Base-by-base conservation (phyloP, 2,329 filamentous ascomycete species). In the Reticulascus tulasneorum region DNA sequence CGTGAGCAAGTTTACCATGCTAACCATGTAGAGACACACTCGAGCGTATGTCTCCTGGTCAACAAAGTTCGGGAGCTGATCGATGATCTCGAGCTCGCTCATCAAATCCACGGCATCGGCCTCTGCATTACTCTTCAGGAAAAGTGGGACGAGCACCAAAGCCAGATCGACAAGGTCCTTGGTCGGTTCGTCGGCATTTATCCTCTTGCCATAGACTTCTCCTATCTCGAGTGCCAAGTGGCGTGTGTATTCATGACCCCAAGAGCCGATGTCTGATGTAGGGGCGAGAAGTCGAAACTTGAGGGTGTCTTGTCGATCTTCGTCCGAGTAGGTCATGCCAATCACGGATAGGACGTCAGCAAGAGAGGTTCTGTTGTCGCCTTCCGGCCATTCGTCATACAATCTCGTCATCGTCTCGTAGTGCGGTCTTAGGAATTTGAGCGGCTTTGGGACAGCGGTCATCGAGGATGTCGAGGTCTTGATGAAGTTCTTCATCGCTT, bases 401-500 rank as follows among this genome's bases (percentile, higher is more conserved):
- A 90, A 71, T 62, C 85, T 85, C 45, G 84, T 84, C 57, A 98
- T 74, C 38, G 84, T 81, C 65, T 94, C 86, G 69, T 97, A 98
- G 65, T 98, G 91, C 50, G 91, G 93, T 69, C 93, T 81, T 47
- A 98, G 78, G 63, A 98, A 98, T 67, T 98, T 98, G 54, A 98
- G 77, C 22, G 93, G 93, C 68, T 98, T 98, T 17, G 94, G 93
- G 45, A 98, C 93, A 42, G 93, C 93, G 31, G 93, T 98, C 93
- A 98, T 98, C 29, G 94, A 98, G 41, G 90, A 97, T 49, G 93
- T 98, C 42, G 93, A 95, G 37, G 93, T 98, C 73, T 96, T 97
- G 74, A 98, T 98, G 59, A 88, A 94, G 55, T 83, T 88, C 73
- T 96, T 97, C 80, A 98, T 96, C 50, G 89, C 85, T 64, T 97